Base-by-base conservation (phyloP, 495 filamentous ascomycete genomes). In the Chlorociboria aeruginascens region DNA sequence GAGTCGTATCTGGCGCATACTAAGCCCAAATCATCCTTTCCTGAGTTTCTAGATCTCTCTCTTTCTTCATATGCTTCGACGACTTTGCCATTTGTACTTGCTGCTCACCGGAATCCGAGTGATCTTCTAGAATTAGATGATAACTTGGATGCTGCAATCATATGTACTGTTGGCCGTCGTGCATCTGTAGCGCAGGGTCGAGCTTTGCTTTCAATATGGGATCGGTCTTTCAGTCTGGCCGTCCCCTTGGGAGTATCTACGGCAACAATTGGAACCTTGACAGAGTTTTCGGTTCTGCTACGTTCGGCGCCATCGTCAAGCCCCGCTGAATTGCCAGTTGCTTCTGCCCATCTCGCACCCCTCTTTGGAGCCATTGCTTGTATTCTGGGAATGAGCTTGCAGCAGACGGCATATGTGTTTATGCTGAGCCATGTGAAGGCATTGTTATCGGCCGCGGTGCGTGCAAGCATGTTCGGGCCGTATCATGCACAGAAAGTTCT, bases 1-100 rank as follows among this genome's bases (percentile, higher is more conserved):
- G 92, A 99, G 62, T 96, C 89, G 43, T 96, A 87, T 64, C 79
- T 95, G 28, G 83, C 86, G 2, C 92, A 97, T 69, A 76, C 81
- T 44, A 49, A 50, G 20, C 56, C 49, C n/a, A 70, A 66, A 33
- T 67, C 73, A 32, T 66, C 67, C 32, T 87, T 94, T 64, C 64
- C 81, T 51, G 65, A 71, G 39, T 98, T 96, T 70, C 74, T 97
- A 33, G 72, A 72, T 17, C 67, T 90, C 10, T 92, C 89, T 11
- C 67, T 96, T 20, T 71, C 76, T 30, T 86, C 86, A 8, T 73
- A 89, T 63, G 81, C 86, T 33, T 78, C 77, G 51, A 86, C 85
- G 40, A 78, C 85, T 0, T 73, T 98, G 3, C 93, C 92, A 2
- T 96, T 92, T 65, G 75, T 89, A 0, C 74, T 94, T 10, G 77